Base-by-base conservation (phyloP, 805 yeast genomes). In the Teunomyces atbi region DNA sequence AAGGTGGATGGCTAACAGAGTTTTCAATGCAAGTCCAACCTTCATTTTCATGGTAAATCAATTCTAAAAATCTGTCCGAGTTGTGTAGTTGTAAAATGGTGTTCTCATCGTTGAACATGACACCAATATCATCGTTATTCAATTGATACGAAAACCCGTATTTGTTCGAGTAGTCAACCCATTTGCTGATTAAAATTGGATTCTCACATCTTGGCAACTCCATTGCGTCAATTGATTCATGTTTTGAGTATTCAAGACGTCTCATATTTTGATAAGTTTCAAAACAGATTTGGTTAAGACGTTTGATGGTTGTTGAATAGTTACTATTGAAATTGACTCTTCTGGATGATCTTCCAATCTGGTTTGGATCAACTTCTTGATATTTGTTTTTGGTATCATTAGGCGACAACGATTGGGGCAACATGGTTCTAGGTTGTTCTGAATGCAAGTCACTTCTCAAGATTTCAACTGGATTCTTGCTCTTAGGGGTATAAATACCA, bases 131-230 rank as follows among this genome's bases (percentile, higher is more conserved):
- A 49, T 92, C 94, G 39, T 90, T 86, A 16, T 92, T 87, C 47
- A 94, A 71, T 62, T 94, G 96, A 64, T 92, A 94, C 4, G 97
- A 88, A 61, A 94, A 84, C 1, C 99, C 99, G 66, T 92, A 95
- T 64, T 86, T 89, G 69, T 91, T 90, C 21, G 97, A 86, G 64
- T 92, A 94, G 64, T 94, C 99, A 23, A 95, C 98, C 99, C 99
- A 94, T 63, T 92, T 91, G 50, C 95, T 86, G 36, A 92, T 82
- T 49, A 88, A 79, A 15, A 82, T 78, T 10, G 91, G 95, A 51
- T 79, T 77, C 53, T 75, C 77, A 47, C 74, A 69, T 6, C 66
- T 59, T 32, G 76, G 77, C 40, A 70, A 65, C 50, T 69, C 74
- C 33, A 59, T 52, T 23, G 67, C 56, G 41, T 65, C 71, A 49